phyloP scores from a whole-genome alignment of 1,284 basidiomycete genomes.

The Cryptococcus jaspeensis region DNA sequence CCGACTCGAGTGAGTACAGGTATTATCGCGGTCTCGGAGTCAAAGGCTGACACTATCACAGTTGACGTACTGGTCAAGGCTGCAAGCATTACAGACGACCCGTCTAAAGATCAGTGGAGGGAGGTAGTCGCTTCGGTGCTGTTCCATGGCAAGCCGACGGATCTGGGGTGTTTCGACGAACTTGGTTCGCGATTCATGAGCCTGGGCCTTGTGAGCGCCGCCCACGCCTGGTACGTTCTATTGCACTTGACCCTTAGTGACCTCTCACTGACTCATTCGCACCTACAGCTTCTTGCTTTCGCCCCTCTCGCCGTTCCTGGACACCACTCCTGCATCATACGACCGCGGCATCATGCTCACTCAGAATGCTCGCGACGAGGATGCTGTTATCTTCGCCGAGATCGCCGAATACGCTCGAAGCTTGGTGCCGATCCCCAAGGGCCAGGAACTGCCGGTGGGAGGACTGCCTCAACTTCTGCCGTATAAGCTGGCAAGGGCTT shows the following conservation, averaged over 20 bases:
- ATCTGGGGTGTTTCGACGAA: conserved; percentile 73
- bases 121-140: conserved; percentile 83
- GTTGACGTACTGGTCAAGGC: conserved; percentile 38
- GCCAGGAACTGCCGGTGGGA: conserved; percentile 71
- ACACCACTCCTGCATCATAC: conserved; percentile 45
- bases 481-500: conserved; percentile 80
- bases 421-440: conserved; percentile 68
- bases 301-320: conserved; percentile 73
- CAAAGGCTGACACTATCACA: conserved; percentile 5
- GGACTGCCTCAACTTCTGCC: conserved; percentile 86
- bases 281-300: conserved; percentile 78
- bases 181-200: conserved; percentile 78
- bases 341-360: conserved; percentile 38
- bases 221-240: conserved; percentile 77
- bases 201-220: conserved; percentile 76
- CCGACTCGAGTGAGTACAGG: conserved; percentile 62
- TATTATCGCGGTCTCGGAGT: neutral
- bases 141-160: conserved; percentile 62
- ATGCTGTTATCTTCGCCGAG: conserved; percentile 84
- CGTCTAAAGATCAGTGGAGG: conserved; percentile 64
- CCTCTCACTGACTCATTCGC: conserved; percentile 7
- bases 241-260: conserved; percentile 1
- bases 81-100: conserved; percentile 38
- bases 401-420: conserved; percentile 89
- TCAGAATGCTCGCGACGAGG: conserved; percentile 50